Evolutionary conservation across 2,329 filamentous ascomycete genomes (phyloP).

Genomic region (Fusarium protoensiforme): DNA sequence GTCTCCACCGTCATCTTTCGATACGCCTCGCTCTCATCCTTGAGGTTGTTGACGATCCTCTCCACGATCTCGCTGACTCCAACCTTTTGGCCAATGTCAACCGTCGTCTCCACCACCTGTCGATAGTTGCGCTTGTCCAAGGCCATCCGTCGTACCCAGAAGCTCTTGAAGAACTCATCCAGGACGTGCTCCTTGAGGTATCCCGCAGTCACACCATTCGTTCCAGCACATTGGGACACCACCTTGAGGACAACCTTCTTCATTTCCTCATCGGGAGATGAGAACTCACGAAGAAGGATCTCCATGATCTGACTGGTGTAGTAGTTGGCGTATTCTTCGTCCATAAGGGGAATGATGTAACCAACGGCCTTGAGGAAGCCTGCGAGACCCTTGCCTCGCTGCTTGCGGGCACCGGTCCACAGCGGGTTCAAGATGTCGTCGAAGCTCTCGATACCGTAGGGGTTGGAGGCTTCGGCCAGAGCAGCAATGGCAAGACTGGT

Average conservation of each 20-base stretch:
- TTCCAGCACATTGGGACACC: slow-evolving; percentile 93
- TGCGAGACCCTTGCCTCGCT: slow-evolving; percentile 94
- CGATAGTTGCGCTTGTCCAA: slow-evolving; percentile 97
- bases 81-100: slow-evolving; percentile 98
- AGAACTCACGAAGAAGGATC: slow-evolving; percentile 94
- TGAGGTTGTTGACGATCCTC: slow-evolving; percentile 92
- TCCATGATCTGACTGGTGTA: slow-evolving; percentile 99
- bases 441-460: slow-evolving; percentile 99
- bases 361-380: slow-evolving; percentile 98
- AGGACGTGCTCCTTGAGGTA: slow-evolving; percentile 97
- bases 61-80: slow-evolving; percentile 95
- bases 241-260: slow-evolving; percentile 99
- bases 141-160: slow-evolving; percentile 98
- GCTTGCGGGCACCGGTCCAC: slow-evolving; percentile 96
- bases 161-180: slow-evolving; percentile 97
- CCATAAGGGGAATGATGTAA: slow-evolving; percentile 98
- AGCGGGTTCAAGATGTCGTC: slow-evolving; percentile 97
- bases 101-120: slow-evolving; percentile 97
- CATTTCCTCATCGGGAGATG: slow-evolving; percentile 98
- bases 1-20: slow-evolving; percentile 99
- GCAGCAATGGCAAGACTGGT: slow-evolving; percentile 95
- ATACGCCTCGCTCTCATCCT: slow-evolving; percentile 98
- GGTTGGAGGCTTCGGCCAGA: slow-evolving; percentile 94
- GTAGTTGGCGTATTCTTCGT: slow-evolving; percentile 99
- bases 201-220: slow-evolving; percentile 91